Evolutionary conservation across 1,139 yeast species (phyloP).

Genomic region (Taphrina sp.): DNA sequence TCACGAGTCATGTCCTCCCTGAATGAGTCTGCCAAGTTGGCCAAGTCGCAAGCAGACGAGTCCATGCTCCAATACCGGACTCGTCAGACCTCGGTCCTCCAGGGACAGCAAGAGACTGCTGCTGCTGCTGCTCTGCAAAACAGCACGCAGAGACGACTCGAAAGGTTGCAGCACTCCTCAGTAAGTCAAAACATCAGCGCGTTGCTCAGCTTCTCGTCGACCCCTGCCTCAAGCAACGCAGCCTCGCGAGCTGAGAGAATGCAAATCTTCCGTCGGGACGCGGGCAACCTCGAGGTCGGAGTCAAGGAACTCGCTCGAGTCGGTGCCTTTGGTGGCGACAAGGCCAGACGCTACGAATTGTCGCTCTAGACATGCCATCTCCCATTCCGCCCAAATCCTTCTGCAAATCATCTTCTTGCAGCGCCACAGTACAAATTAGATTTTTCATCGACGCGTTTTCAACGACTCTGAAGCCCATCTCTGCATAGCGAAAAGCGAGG

Average conservation of each 20-base stretch:
- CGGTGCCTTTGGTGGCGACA: slow-evolving; percentile 13
- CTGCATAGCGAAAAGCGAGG: too few relatives aligned
- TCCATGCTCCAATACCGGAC: neutral
- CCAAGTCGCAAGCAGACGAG: neutral
- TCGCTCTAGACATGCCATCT: too few relatives aligned
- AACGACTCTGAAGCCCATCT: too few relatives aligned
- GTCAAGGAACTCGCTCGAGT: slow-evolving; percentile 14
- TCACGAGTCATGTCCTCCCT: neutral
- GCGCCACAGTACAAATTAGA: too few relatives aligned
- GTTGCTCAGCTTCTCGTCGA: neutral
- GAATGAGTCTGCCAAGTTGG: neutral
- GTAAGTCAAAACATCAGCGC: slow-evolving; percentile 10
- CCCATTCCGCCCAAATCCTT: too few relatives aligned
- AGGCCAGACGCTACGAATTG: slow-evolving; percentile 3
- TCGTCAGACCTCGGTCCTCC: neutral
- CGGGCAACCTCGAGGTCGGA: slow-evolving; percentile 13
- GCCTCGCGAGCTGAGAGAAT: neutral
- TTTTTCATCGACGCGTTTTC: too few relatives aligned
- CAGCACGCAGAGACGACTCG: slow-evolving; percentile 1
- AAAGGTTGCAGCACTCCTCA: neutral
- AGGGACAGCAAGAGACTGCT: too few relatives aligned
- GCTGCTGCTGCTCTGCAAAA: neutral
- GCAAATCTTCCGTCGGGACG: neutral
- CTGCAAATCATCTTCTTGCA: too few relatives aligned
- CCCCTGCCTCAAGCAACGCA: too few relatives aligned